These are phyloP conservation scores for Drosera capensis DNA, from an alignment of 148 eudicot genomes.

Conservation along the genomic window DNA sequence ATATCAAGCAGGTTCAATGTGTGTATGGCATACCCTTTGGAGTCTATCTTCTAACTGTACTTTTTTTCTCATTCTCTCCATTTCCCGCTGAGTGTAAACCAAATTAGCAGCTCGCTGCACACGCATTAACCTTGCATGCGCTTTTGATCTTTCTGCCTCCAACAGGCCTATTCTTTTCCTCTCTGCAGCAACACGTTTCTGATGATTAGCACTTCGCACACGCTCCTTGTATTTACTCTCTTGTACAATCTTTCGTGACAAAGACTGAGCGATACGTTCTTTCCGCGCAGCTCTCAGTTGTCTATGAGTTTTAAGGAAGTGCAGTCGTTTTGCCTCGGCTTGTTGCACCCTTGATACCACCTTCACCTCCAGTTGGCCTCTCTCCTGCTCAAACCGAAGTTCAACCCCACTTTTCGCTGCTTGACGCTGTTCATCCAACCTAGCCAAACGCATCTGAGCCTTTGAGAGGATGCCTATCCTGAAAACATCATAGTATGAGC, in stretches of 20 bases:
- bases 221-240: conserved; percentile 88
- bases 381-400: conserved; percentile 55
- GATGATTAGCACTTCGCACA: conserved; percentile 68
- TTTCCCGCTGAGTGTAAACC: conserved; percentile 52
- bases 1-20: too few relatives aligned
- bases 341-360: conserved; percentile 73
- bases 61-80: conserved; percentile 60
- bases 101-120: conserved; percentile 60
- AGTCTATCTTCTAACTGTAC: conserved; percentile 61
- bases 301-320: conserved; percentile 50
- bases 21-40: conserved; percentile 73
- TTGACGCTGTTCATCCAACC: conserved; percentile 79
- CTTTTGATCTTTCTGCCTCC: conserved; percentile 80
- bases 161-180: conserved; percentile 63
- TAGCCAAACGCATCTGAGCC: conserved; percentile 83
- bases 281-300: conserved; percentile 62
- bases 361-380: conserved; percentile 65
- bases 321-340: conserved; percentile 87
- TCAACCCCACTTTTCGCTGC: conserved; percentile 75
- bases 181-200: conserved; percentile 91
- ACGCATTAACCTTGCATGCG: conserved; percentile 59
- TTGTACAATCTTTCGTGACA: conserved; percentile 45
- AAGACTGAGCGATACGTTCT: conserved; percentile 77
- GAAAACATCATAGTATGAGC: neutral
- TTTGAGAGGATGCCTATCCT: conserved; percentile 65